Percentiles rank a stretch among this genome's conserved stretches.
Conservation (phyloP, 2,329 filamentous ascomycete genomes). For the Pestalotiopsis sp. region DNA sequence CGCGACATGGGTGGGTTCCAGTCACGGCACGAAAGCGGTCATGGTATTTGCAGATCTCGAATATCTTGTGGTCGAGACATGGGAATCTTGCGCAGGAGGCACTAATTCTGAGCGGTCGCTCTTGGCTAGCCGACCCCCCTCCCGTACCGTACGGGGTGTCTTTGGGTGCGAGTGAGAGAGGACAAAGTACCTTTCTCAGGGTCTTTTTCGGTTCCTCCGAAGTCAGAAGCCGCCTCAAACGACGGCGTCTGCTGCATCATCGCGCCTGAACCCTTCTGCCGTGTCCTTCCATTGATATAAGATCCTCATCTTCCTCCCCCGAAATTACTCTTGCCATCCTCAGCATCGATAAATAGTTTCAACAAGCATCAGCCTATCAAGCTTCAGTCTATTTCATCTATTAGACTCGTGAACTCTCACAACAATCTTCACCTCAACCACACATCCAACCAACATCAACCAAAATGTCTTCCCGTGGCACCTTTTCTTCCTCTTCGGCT, state of each 20-base stretch:
- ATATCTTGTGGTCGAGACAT: constrained; percentile 2
- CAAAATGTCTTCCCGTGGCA: constrained; percentile 28
- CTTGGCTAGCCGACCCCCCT: not conserved
- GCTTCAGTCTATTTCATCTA: not conserved
- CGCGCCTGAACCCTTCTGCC: constrained; percentile 15
- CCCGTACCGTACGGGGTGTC: not conserved
- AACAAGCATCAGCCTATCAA: not conserved
- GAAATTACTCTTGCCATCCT: not conserved
- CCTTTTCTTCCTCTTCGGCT: constrained; percentile 22
- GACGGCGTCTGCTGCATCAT: constrained; percentile 12
- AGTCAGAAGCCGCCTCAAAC: constrained; percentile 23
- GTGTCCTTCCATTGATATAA: constrained; percentile 19
- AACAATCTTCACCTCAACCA: not conserved
- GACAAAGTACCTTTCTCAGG: not conserved
- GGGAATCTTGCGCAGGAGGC: constrained; percentile 5
- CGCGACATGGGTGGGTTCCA: constrained; percentile 24
- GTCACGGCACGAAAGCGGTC: constrained; percentile 26
- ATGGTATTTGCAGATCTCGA: constrained; percentile 28
- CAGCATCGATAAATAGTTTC: not conserved
- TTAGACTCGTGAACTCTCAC: not conserved
- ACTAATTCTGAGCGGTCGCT: constrained; percentile 6
- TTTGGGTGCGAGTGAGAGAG: not conserved
- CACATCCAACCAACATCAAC: constrained; percentile 9
- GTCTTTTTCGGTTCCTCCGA: constrained; percentile 17
- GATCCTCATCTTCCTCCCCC: constrained; percentile 1